Conservation (phyloP, 2,329 filamentous ascomycete genomes). For the Aspergillus pseudoglaucus region DNA sequence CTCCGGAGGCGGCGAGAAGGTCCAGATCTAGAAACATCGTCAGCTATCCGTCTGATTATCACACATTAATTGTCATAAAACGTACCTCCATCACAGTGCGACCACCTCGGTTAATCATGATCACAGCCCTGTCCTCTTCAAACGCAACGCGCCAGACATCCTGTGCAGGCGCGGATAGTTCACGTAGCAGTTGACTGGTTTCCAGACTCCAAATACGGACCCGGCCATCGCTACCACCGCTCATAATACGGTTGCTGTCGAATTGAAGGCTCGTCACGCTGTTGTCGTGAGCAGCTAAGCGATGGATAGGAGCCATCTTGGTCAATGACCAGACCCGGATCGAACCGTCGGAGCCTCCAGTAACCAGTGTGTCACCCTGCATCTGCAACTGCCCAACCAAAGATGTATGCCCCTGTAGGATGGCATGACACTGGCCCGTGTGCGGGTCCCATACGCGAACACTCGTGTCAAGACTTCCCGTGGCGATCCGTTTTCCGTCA, state of each 20-base stretch:
- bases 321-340: conserved; percentile 94
- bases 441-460: conserved; percentile 93
- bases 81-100: conserved; percentile 96
- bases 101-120: conserved; percentile 76
- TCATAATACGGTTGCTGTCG: conserved; percentile 90
- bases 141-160: conserved; percentile 98
- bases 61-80: conserved; percentile 18
- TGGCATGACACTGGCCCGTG: conserved; percentile 79
- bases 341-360: conserved; percentile 90
- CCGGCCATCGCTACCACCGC: conserved; percentile 90
- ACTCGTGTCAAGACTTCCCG: conserved; percentile 91
- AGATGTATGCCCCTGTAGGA: conserved; percentile 93
- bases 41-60: no score
- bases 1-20: conserved; percentile 69
- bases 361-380: conserved; percentile 88
- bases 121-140: conserved; percentile 96
- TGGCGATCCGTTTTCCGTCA: conserved; percentile 87
- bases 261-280: conserved; percentile 97
- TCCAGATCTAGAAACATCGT: conserved; percentile 66
- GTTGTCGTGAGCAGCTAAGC: conserved; percentile 93
- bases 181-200: conserved; percentile 81
- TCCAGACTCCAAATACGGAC: conserved; percentile 98
- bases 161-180: conserved; percentile 84
- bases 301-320: conserved; percentile 85
- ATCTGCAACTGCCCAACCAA: conserved; percentile 95